Evolutionary conservation across 1,284 basidiomycete genomes (phyloP), one percentile per base, ranked within the genome.

Genomic region (Boletellus dicymbophilus): DNA sequence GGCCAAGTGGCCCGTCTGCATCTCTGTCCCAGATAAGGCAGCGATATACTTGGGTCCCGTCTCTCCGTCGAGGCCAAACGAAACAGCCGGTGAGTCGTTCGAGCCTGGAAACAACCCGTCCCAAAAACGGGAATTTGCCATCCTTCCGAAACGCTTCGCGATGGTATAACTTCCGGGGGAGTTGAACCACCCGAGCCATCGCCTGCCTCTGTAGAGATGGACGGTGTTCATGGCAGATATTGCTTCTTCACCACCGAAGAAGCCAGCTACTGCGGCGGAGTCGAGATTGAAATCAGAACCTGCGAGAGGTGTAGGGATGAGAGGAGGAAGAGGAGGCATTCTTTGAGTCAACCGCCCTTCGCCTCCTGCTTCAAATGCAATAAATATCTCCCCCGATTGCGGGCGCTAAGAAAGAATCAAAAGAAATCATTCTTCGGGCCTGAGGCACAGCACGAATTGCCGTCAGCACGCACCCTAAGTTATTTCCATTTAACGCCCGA

Each of bases 211-310:
- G 51, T 59, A 66, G 2, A 69, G 40, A 44, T 69, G 65, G 1
- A 69, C 56, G 25, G 65, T 69, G 8, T 57, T 55, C 69, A 71
- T 65, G 16, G 67, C 68, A 15, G 68, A 60, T 33, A 70, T 57
- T 4, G 68, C 63, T 37, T 70, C 69, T n/a, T 70, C 65, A 5
- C 67, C 67, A 30, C 67, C 69, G 15, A 70, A 68, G 28, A 58
- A 60, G 0, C 66, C 60, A 12, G 54, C 62, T 1, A 65, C 54
- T 13, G 61, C 65, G 9, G 65, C 59, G 0, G 61, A 23, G 33
- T 69, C 55, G 28, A 65, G 66, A 1, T 16, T 54, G 46, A 69
- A 68, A 3, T 38, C 46, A 1, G 47, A 16, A 7, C 27, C 0
- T 1, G 23, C 0, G 42, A 63, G 49, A 4, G 66, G 56, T 15